Percentiles rank a stretch among this genome's conserved stretches.
These are phyloP conservation scores for Zygosaccharomyces kombuchaensis DNA, from an alignment of 805 yeast genomes.

Conservation along the genomic window DNA sequence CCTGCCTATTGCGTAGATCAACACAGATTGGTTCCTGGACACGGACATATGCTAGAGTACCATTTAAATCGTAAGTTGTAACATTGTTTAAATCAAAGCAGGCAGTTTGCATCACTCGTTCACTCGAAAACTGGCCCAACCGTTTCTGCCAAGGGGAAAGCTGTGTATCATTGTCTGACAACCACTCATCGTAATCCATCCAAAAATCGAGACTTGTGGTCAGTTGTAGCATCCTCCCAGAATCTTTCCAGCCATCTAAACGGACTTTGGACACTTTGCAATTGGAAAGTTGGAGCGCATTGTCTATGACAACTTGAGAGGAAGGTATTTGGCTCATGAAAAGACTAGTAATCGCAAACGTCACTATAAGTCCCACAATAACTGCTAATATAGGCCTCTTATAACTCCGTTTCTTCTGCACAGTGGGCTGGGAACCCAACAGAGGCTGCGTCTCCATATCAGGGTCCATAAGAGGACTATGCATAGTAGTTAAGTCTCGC, in stretches of 20 bases:
- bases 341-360: background rate
- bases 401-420: background rate
- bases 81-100: conserved; percentile 27
- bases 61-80: conserved; percentile 24
- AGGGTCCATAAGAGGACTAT: conserved; percentile 2
- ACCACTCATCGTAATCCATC: conserved; percentile 22
- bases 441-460: conserved; percentile 24
- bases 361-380: background rate
- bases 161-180: conserved; percentile 4
- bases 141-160: conserved; percentile 12
- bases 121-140: conserved; percentile 16
- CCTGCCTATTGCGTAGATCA: conserved; percentile 18
- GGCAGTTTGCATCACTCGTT: conserved; percentile 17
- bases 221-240: conserved; percentile 22
- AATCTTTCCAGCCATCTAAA: conserved; percentile 33
- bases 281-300: conserved; percentile 19
- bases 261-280: conserved; percentile 20
- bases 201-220: conserved; percentile 13
- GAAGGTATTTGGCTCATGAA: conserved; percentile 10
- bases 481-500: background rate
- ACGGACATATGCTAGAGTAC: conserved; percentile 18
- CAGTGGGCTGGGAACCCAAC: conserved; percentile 2
- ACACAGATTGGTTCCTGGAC: conserved; percentile 25
- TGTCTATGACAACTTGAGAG: conserved; percentile 17
- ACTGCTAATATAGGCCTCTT: background rate